Conservation (phyloP, 192 early-diverging fungal genomes). For the Umbelopsis isabellina region DNA sequence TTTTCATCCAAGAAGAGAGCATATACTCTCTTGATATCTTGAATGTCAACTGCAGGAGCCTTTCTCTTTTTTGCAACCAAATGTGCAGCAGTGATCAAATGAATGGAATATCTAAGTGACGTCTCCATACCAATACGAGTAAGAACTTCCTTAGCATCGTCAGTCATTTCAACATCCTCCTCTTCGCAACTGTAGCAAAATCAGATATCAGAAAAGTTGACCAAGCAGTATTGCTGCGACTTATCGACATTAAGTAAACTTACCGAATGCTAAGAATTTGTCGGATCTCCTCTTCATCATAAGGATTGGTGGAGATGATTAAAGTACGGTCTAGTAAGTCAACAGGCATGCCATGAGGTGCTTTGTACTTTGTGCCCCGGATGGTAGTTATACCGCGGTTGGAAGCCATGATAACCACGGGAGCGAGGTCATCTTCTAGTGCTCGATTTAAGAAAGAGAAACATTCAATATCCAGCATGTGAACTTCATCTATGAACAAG, state of each 20-base stretch:
- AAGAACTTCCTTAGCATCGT: conserved; percentile 83
- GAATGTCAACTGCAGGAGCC: conserved; percentile 88
- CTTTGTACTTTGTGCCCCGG: conserved; percentile 69
- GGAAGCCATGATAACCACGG: conserved; percentile 97
- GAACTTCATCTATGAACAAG: conserved; percentile 97
- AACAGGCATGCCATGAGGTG: conserved; percentile 94
- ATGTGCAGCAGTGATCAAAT: conserved; percentile 94
- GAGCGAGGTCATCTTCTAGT: conserved; percentile 91
- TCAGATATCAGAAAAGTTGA: background rate
- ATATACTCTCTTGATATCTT: conserved; percentile 94
- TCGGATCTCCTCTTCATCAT: conserved; percentile 87
- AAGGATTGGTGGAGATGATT: conserved; percentile 94
- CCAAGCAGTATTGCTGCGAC: too few relatives aligned
- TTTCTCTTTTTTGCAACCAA: conserved; percentile 91
- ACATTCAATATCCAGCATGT: conserved; percentile 99
- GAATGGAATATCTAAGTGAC: conserved; percentile 93
- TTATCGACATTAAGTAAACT: background rate
- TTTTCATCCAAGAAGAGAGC: conserved; percentile 95
- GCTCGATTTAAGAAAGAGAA: conserved; percentile 99
- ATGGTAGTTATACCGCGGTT: conserved; percentile 94
- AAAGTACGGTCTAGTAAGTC: conserved; percentile 95
- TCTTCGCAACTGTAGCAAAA: conserved; percentile 64
- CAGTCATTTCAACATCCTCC: conserved; percentile 91
- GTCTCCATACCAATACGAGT: conserved; percentile 92
- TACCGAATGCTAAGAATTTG: conserved; percentile 84